Evolutionary conservation across 2,329 filamentous ascomycete genomes (phyloP).

Genomic region (Coniochaeta pulveracea): DNA sequence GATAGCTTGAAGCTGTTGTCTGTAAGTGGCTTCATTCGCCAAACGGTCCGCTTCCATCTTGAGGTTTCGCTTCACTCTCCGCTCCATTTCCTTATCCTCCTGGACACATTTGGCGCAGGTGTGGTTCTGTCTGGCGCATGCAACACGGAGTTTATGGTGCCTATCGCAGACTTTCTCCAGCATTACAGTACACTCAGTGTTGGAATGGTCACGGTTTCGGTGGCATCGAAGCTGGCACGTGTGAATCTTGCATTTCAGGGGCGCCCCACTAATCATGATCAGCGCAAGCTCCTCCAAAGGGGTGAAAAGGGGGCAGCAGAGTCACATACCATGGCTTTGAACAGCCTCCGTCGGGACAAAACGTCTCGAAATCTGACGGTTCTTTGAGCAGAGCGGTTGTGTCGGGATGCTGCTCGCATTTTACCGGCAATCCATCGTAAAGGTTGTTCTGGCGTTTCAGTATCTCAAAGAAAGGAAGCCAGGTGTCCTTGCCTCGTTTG

Average conservation of each 20-base stretch:
- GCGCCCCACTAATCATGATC: conserved; percentile 25
- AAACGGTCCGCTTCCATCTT: conserved; percentile 38
- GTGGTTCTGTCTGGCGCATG: conserved; percentile 29
- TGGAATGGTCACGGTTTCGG: conserved; percentile 44
- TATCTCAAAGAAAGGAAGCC: conserved; percentile 44
- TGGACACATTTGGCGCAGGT: conserved; percentile 39
- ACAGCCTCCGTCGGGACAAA: conserved; percentile 63
- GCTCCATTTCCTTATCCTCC: conserved; percentile 33
- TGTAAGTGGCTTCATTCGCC: conserved; percentile 30
- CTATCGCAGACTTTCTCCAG: conserved; percentile 36
- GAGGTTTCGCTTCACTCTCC: conserved; percentile 31
- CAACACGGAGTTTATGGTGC: conserved; percentile 33
- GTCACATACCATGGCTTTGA: conserved; percentile 45
- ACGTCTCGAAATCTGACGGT: conserved; percentile 45
- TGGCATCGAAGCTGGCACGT: conserved; percentile 52
- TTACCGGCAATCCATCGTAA: conserved; percentile 48
- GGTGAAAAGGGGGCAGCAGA: not conserved
- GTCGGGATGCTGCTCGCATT: conserved; percentile 48
- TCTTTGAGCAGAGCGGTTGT: conserved; percentile 30
- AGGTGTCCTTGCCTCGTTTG: conserved; percentile 43
- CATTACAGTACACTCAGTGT: conserved; percentile 20
- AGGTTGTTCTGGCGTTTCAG: conserved; percentile 40
- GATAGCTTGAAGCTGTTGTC: conserved; percentile 30
- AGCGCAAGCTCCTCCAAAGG: not conserved
- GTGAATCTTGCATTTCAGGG: conserved; percentile 47